phyloP scores from a whole-genome alignment of 2,329 filamentous ascomycete genomes.

The Xylaria arbuscula region DNA sequence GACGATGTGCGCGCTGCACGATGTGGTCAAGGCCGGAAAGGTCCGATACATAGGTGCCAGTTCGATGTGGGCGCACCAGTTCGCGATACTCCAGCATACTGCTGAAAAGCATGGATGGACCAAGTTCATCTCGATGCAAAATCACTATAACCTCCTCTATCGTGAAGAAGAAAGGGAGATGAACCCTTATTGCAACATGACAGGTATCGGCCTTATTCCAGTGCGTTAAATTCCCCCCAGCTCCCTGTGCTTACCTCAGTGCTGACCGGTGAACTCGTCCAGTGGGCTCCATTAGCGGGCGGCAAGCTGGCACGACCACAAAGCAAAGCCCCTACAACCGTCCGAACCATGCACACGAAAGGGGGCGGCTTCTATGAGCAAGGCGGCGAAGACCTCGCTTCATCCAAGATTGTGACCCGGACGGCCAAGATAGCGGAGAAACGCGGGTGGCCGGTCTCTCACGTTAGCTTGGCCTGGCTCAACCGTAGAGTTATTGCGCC shows the following conservation, averaged over 20 bases:
- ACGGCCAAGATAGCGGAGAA: slow-evolving; percentile 10
- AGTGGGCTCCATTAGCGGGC: slow-evolving; percentile 51
- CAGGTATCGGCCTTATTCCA: slow-evolving; percentile 50
- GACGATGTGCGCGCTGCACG: slow-evolving; percentile 71
- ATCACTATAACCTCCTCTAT: slow-evolving; percentile 69
- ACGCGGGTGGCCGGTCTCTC: slow-evolving; percentile 16
- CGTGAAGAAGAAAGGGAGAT: slow-evolving; percentile 69
- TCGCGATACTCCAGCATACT: slow-evolving; percentile 57
- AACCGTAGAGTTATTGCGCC: slow-evolving; percentile 3
- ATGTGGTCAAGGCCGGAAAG: slow-evolving; percentile 68
- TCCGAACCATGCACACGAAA: slow-evolving; percentile 10
- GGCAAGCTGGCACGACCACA: slow-evolving; percentile 22
- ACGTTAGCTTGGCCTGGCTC: slow-evolving; percentile 20
- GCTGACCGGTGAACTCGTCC: slow-evolving; percentile 47
- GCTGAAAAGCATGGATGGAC: slow-evolving; percentile 63
- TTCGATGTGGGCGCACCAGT: slow-evolving; percentile 57
- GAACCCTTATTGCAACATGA: slow-evolving; percentile 56
- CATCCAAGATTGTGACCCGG: not conserved
- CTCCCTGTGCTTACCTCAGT: slow-evolving; percentile 1
- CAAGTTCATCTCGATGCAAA: slow-evolving; percentile 72
- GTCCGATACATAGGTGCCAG: slow-evolving; percentile 65
- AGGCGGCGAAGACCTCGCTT: not conserved
- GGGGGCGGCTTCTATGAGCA: slow-evolving; percentile 14
- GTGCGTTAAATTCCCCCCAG: not conserved
- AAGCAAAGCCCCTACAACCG: not conserved